A percentile compares a stretch with the other conserved stretches of the same genome.
Conservation (phyloP, 345 rosid species). For the Erodium maritimum region DNA sequence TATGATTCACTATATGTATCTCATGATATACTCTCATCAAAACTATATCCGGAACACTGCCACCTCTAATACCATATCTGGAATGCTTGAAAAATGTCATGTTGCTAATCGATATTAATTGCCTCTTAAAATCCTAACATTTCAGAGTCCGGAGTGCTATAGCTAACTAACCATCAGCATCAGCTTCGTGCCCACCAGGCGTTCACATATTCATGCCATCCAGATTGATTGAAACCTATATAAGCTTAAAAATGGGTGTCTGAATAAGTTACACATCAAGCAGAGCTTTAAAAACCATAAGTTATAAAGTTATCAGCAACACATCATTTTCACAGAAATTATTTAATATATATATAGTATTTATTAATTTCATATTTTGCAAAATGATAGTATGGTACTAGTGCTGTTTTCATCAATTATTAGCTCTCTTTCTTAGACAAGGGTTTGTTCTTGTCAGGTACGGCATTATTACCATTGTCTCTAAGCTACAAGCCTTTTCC, state of each 20-base stretch:
- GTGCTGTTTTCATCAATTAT: neutral
- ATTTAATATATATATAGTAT: slow-evolving; percentile 3
- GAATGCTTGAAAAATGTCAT: too few relatives aligned
- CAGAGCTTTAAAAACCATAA: neutral
- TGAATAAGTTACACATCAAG: neutral
- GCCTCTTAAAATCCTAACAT: too few relatives aligned
- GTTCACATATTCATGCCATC: neutral
- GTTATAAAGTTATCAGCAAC: neutral
- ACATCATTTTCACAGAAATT: neutral
- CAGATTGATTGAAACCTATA: neutral
- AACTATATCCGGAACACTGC: too few relatives aligned
- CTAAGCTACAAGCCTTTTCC: slow-evolving; percentile 12
- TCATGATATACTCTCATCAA: too few relatives aligned
- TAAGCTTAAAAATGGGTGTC: slow-evolving; percentile 2
- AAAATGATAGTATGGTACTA: neutral
- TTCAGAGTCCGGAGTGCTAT: too few relatives aligned
- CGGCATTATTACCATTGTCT: slow-evolving; percentile 10
- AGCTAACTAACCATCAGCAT: too few relatives aligned
- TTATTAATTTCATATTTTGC: neutral
- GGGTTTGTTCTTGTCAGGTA: slow-evolving; percentile 7
- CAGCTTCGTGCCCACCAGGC: too few relatives aligned
- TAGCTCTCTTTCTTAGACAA: neutral
- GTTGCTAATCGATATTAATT: too few relatives aligned
- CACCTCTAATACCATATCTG: too few relatives aligned
- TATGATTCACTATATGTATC: neutral